Base-by-base conservation (phyloP, 768 basidiomycete species). In the Agrocybe pediades region DNA sequence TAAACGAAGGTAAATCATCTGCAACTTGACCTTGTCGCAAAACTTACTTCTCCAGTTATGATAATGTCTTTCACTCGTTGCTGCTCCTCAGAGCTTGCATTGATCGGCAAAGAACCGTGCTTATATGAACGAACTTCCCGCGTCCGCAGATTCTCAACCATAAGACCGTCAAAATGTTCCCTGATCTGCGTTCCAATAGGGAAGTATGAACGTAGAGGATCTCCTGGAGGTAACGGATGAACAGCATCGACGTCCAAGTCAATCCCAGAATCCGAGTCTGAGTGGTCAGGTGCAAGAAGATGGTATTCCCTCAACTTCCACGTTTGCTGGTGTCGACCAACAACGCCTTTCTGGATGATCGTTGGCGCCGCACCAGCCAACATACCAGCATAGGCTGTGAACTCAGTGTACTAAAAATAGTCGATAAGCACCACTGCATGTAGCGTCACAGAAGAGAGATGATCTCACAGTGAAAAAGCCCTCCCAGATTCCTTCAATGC, bases 221-320 rank as follows among this genome's bases (percentile, higher is more conserved):
- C 82, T 0, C 89, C 90, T 0, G 76, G 62, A 24, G 76, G 71
- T 15, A 90, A 57, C 9, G 82, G 77, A 7, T 64, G 55, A n/a
- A 57, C 42, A 44, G 57, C 51, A 51, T 68, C 68, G 9, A 58
- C 53, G 42, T 71, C 71, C 23, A 69, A 54, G 25, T 68, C 71
- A 29, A 71, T 68, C 15, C 68, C 71, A 45, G 70, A 68, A 57
- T 72, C 68, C 4, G 66, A 67, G 27, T 55, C 61, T 9, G 62
- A 62, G 16, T 58, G 54, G 44, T 72, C 70, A 15, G 56, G 43
- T 58, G 66, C 56, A 4, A 75, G 41, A 13, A 90, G 71, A 61
- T 90, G 84, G 61, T 92, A 83, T 68, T 93, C 91, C 29, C 83
- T 83, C 40, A 97, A 71, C 62, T 86, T 88, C 93, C 94, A 96